Percentiles rank a stretch among this genome's conserved stretches.
phyloP scores from a whole-genome alignment of 495 filamentous ascomycete genomes.

The Jackrogersella minutella region DNA sequence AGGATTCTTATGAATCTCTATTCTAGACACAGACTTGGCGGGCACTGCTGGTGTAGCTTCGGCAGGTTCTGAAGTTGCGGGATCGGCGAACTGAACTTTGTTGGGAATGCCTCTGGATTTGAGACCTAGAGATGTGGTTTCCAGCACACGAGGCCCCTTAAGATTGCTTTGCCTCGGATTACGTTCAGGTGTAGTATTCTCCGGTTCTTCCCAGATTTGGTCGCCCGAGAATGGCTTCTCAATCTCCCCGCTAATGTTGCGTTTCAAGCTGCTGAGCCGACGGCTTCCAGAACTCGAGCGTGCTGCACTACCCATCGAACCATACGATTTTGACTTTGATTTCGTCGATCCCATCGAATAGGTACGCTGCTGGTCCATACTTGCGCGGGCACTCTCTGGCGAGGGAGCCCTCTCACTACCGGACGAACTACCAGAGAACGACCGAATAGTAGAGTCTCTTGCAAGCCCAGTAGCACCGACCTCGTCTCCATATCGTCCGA shows the following conservation, averaged over 20 bases:
- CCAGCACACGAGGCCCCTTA: conserved; percentile 26
- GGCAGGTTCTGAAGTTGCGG: conserved; percentile 29
- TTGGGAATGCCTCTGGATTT: conserved; percentile 69
- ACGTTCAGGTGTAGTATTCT: conserved; percentile 48
- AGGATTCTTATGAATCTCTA: conserved; percentile 80
- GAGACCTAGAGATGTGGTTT: conserved; percentile 43
- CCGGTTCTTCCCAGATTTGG: conserved; percentile 89
- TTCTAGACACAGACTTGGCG: conserved; percentile 65
- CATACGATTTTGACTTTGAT: conserved; percentile 37
- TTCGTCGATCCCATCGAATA: conserved; percentile 30
- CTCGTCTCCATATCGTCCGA: conserved; percentile 59
- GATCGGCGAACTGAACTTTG: conserved; percentile 59
- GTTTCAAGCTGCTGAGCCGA: conserved; percentile 59
- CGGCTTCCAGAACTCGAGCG: conserved; percentile 40
- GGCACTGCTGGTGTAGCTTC: conserved; percentile 38
- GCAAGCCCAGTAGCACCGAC: conserved; percentile 58
- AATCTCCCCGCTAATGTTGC: conserved; percentile 65
- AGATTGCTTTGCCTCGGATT: conserved; percentile 33
- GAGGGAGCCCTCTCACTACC: conserved; percentile 50
- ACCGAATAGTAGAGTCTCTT: conserved; percentile 53
- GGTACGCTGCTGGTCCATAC: conserved; percentile 43
- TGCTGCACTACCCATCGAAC: conserved; percentile 32
- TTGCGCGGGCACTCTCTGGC: conserved; percentile 40
- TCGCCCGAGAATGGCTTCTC: conserved; percentile 71
- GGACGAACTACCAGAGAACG: conserved; percentile 60